Conservation (phyloP, 2,329 filamentous ascomycete species). For the Ciborinia camelliae region DNA sequence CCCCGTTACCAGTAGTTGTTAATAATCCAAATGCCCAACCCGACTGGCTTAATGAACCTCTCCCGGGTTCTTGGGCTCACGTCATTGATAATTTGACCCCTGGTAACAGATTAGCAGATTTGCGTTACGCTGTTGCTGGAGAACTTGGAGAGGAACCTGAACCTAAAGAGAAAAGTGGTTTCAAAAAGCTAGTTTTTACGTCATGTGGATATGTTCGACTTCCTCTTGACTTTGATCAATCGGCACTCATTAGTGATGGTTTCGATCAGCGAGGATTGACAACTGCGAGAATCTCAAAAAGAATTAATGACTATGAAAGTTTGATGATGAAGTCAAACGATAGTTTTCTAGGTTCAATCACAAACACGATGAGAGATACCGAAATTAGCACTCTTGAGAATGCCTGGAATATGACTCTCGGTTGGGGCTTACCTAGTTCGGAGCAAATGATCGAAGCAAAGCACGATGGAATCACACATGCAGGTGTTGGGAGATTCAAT, state of each 20-base stretch:
- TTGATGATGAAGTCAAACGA: constrained; percentile 37
- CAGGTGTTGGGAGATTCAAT: constrained; percentile 34
- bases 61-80: constrained; percentile 47
- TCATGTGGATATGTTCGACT: constrained; percentile 37
- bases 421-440: constrained; percentile 26
- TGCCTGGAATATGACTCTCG: constrained; percentile 31
- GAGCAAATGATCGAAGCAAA: constrained; percentile 21
- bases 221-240: constrained; percentile 36
- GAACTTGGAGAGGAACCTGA: constrained; percentile 36
- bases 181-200: constrained; percentile 32
- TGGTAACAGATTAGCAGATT: constrained; percentile 43
- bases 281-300: too few relatives aligned
- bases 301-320: constrained; percentile 29
- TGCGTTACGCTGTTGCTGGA: constrained; percentile 39
- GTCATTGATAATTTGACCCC: constrained; percentile 50
- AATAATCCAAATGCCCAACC: constrained; percentile 16
- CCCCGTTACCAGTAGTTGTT: constrained; percentile 7
- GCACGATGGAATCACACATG: constrained; percentile 29
- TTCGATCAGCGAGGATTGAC: too few relatives aligned
- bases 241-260: constrained; percentile 25
- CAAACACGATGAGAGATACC: constrained; percentile 29
- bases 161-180: constrained; percentile 22
- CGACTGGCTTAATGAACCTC: constrained; percentile 40
- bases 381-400: constrained; percentile 31
- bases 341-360: constrained; percentile 27